phyloP scores from a whole-genome alignment of 2,329 filamentous ascomycete genomes.

The Colletotrichum sidae region DNA sequence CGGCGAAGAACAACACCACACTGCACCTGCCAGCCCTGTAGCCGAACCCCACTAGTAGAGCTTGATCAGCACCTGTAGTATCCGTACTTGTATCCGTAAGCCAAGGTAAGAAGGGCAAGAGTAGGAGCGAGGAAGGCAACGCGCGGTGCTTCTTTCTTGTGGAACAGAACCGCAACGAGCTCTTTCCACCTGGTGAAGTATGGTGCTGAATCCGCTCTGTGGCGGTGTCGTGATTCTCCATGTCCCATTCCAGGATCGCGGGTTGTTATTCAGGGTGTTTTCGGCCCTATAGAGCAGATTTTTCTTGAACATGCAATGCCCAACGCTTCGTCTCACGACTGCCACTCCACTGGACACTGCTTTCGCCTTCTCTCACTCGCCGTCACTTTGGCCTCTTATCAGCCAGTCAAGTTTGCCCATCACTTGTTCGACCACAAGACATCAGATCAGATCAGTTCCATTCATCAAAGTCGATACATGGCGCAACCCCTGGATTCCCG shows the following conservation, averaged over 20 bases:
- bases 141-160: too few species aligned
- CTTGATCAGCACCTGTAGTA: constrained; percentile 10
- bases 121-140: too few species aligned
- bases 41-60: constrained; percentile 20
- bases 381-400: constrained; percentile 23
- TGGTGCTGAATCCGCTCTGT: constrained; percentile 20
- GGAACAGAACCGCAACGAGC: too few species aligned
- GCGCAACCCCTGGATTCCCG: background rate
- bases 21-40: constrained; percentile 17
- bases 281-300: constrained; percentile 25
- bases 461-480: constrained; percentile 20
- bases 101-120: background rate
- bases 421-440: background rate
- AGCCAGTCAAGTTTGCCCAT: constrained; percentile 1
- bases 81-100: background rate
- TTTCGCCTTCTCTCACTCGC: constrained; percentile 22
- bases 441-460: constrained; percentile 32
- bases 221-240: constrained; percentile 29
- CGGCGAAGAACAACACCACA: constrained; percentile 16
- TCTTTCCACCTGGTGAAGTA: too few species aligned
- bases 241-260: constrained; percentile 7
- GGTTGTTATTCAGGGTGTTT: constrained; percentile 26
- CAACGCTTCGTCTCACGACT: constrained; percentile 11
- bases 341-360: background rate
- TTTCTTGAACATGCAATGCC: constrained; percentile 16